A percentile compares a stretch with the other conserved stretches of the same genome.
phyloP scores from a whole-genome alignment of 805 yeast genomes.

The Yarrowia sp. region DNA sequence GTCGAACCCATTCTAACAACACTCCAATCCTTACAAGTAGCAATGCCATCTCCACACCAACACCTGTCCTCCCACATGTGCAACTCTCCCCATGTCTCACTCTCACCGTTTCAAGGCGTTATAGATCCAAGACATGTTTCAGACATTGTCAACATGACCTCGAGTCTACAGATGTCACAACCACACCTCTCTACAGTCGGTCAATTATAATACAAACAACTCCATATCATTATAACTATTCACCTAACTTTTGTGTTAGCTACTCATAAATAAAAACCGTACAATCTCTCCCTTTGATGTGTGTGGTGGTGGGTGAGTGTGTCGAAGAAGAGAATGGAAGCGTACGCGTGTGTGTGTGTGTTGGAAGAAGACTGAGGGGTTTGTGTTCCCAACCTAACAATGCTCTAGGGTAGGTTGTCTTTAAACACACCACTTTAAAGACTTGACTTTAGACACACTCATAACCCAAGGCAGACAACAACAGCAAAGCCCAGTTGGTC shows the following conservation, averaged over 20 bases:
- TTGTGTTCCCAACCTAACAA: conserved; percentile 4
- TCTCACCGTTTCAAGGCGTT: too few relatives aligned
- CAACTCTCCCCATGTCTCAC: too few relatives aligned
- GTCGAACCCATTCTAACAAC: too few relatives aligned
- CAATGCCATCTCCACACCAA: too few relatives aligned
- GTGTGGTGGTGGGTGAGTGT: background rate
- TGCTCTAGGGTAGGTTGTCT: conserved; percentile 11
- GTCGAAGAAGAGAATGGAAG: background rate
- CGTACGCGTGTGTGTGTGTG: background rate
- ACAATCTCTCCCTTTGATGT: conserved; percentile 5
- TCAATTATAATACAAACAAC: conserved; percentile 10
- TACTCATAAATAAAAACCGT: conserved; percentile 35
- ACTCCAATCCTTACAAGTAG: too few relatives aligned
- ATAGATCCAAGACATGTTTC: background rate
- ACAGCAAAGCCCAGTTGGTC: too few relatives aligned
- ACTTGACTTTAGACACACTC: too few relatives aligned
- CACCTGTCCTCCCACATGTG: too few relatives aligned
- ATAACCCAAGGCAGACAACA: background rate
- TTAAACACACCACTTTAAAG: too few relatives aligned
- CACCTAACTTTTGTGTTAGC: conserved; percentile 34
- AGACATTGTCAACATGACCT: background rate
- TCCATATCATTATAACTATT: conserved; percentile 34
- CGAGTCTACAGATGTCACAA: too few relatives aligned
- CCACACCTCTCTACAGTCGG: too few relatives aligned
- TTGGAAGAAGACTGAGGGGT: too few relatives aligned